phyloP scores from a whole-genome alignment of 495 filamentous ascomycete species.

The Xanthoparmelia taractica region DNA sequence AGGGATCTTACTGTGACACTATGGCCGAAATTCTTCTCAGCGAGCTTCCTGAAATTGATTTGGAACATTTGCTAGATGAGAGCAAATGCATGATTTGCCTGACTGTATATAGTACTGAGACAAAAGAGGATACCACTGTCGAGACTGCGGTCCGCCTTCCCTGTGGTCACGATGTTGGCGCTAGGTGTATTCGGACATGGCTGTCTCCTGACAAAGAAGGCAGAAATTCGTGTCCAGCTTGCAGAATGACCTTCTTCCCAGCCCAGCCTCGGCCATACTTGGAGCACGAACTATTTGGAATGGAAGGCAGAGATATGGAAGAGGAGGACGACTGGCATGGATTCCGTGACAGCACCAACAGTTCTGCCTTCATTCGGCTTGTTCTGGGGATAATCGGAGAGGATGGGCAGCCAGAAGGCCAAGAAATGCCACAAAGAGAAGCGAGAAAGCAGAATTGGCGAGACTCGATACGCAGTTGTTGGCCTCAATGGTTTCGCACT shows the following conservation, averaged over 20 bases:
- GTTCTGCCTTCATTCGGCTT: not conserved
- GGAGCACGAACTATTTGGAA: not conserved
- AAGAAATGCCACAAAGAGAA: not conserved
- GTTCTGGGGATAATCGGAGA: not conserved
- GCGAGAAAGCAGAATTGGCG: not conserved
- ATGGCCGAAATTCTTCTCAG: slow-evolving; percentile 3
- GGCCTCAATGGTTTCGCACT: not conserved
- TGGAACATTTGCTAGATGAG: not conserved
- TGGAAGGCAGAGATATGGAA: not conserved
- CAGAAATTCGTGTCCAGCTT: slow-evolving; percentile 4
- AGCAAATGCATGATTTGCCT: slow-evolving; percentile 5
- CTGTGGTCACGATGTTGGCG: not conserved
- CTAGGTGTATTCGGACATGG: not conserved
- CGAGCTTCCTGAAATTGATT: not conserved
- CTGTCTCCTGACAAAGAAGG: not conserved
- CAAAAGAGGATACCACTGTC: not conserved
- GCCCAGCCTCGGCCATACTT: not conserved
- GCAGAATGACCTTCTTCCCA: slow-evolving; percentile 4
- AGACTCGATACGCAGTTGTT: no score
- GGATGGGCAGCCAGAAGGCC: not conserved
- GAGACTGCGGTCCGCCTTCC: slow-evolving; percentile 3
- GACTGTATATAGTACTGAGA: not conserved
- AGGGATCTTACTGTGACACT: not conserved
- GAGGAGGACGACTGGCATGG: not conserved
- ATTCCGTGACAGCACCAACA: not conserved